Evolutionary conservation across 2,329 filamentous ascomycete genomes (phyloP).

Genomic region (Pseudocercospora eumusae): DNA sequence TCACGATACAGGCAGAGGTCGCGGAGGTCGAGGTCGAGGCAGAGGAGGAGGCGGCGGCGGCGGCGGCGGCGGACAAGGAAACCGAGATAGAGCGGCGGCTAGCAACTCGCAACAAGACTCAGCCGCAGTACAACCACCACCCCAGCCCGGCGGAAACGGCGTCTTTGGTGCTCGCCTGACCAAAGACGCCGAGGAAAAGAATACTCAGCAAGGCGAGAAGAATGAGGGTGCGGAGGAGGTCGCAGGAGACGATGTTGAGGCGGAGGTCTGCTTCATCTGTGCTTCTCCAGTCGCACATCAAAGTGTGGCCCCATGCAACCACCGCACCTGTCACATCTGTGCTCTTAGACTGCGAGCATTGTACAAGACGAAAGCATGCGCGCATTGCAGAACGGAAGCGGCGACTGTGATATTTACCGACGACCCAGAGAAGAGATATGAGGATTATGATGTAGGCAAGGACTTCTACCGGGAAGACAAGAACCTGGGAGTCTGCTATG

Average conservation of each 20-base stretch:
- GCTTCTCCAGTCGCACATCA: constrained; percentile 86
- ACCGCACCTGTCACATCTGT: constrained; percentile 95
- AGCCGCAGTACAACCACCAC: constrained; percentile 41
- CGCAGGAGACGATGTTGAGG: constrained; percentile 43
- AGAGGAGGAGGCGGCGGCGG: constrained; percentile 42
- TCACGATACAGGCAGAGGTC: constrained; percentile 17
- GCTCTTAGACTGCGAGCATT: constrained; percentile 85
- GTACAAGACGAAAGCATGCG: constrained; percentile 94
- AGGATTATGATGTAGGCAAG: constrained; percentile 67
- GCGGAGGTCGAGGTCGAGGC: constrained; percentile 29
- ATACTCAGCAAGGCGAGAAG: constrained; percentile 34
- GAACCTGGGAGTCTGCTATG: constrained; percentile 88
- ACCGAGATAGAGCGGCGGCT: constrained; percentile 40
- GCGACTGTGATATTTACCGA: constrained; percentile 91
- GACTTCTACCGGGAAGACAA: constrained; percentile 80
- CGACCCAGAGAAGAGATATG: constrained; percentile 74
- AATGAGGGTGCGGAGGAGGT: constrained; percentile 20
- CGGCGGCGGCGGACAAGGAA: constrained; percentile 41
- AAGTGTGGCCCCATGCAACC: constrained; percentile 90
- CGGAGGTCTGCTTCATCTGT: constrained; percentile 95
- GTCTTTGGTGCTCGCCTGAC: constrained; percentile 52
- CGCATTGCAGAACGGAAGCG: constrained; percentile 84
- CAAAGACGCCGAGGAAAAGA: constrained; percentile 48
- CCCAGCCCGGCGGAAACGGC: constrained; percentile 40
- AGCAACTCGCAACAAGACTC: constrained; percentile 32